These are phyloP conservation scores for Gloeopeniophorella convolvens DNA, from an alignment of 768 basidiomycete genomes.

Conservation along the genomic window DNA sequence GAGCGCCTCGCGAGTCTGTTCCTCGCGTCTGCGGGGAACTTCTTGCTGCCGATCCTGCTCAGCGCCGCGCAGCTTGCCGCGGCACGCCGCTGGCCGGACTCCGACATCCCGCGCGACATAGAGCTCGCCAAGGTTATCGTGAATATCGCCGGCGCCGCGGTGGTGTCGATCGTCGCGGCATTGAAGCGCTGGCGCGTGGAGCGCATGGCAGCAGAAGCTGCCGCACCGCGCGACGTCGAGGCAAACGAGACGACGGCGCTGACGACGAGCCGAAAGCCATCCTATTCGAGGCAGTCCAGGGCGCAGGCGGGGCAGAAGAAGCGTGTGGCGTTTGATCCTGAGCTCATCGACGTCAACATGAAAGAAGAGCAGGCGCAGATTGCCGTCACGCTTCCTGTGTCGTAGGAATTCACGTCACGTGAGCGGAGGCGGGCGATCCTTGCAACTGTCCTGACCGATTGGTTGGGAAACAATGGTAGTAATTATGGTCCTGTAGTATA, in stretches of 20 bases:
- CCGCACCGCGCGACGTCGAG: background rate
- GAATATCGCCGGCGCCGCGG: constrained; percentile 7
- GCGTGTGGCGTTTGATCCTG: constrained; percentile 1
- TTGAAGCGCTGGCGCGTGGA: constrained; percentile 7
- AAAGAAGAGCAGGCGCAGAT: constrained; percentile 7
- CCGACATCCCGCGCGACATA: constrained; percentile 8
- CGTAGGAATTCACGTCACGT: background rate
- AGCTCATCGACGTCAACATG: constrained; percentile 6
- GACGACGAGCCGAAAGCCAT: background rate
- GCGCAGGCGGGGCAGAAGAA: background rate
- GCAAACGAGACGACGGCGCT: constrained; percentile 10
- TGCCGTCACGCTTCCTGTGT: background rate
- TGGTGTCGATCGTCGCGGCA: constrained; percentile 8
- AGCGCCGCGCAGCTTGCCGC: constrained; percentile 10
- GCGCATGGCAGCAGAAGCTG: background rate
- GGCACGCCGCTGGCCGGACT: constrained; percentile 13
- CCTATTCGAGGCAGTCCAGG: background rate
- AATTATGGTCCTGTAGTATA: background rate
- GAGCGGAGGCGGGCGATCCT: background rate
- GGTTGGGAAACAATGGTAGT: background rate
- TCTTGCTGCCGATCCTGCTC: constrained; percentile 16
- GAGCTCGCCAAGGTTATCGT: constrained; percentile 16
- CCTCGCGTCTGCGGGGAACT: constrained; percentile 8
- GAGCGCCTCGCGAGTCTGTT: background rate
- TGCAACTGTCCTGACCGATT: background rate